Percentiles rank a stretch among this genome's conserved stretches.
Conservation (phyloP, 2,329 filamentous ascomycete species). For the Fusarium torulosum region DNA sequence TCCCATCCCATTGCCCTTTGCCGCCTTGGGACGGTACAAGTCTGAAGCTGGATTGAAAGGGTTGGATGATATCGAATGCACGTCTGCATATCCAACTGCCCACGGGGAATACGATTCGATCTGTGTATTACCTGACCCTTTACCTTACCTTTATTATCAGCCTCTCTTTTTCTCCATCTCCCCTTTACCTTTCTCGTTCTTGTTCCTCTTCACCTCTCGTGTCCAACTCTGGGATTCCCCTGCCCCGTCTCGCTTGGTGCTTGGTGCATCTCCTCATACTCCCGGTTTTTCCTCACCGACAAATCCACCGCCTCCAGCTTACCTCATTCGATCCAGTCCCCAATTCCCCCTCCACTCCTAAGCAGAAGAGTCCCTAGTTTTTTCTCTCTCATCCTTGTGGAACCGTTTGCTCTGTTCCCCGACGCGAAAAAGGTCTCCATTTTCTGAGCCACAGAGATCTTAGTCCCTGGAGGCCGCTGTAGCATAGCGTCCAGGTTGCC, state of each 20-base stretch:
- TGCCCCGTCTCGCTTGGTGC: neutral
- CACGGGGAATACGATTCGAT: slow-evolving; percentile 11
- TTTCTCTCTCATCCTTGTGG: neutral
- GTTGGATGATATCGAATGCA: slow-evolving; percentile 1
- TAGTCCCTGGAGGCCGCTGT: slow-evolving; percentile 41
- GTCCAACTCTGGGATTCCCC: slow-evolving; percentile 33
- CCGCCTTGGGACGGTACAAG: slow-evolving; percentile 23
- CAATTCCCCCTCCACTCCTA: slow-evolving; percentile 11
- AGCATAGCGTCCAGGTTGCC: slow-evolving; percentile 32
- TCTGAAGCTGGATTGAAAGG: slow-evolving; percentile 7
- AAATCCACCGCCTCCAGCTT: slow-evolving; percentile 42
- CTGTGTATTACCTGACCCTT: slow-evolving; percentile 3
- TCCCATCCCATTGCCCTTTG: slow-evolving; percentile 20
- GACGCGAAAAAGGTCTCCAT: slow-evolving; percentile 30
- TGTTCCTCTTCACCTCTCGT: neutral
- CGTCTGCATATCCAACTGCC: slow-evolving; percentile 8
- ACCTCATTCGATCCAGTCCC: slow-evolving; percentile 11
- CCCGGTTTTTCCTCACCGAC: slow-evolving; percentile 41
- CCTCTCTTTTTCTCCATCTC: neutral
- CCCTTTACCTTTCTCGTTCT: neutral
- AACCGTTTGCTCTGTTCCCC: slow-evolving; percentile 25
- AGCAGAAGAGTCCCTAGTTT: slow-evolving; percentile 25
- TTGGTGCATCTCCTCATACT: neutral
- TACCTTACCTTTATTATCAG: slow-evolving; percentile 15
- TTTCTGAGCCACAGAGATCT: slow-evolving; percentile 28